phyloP scores from a whole-genome alignment of 345 rosid species.

The Eucalyptus cloeziana region DNA sequence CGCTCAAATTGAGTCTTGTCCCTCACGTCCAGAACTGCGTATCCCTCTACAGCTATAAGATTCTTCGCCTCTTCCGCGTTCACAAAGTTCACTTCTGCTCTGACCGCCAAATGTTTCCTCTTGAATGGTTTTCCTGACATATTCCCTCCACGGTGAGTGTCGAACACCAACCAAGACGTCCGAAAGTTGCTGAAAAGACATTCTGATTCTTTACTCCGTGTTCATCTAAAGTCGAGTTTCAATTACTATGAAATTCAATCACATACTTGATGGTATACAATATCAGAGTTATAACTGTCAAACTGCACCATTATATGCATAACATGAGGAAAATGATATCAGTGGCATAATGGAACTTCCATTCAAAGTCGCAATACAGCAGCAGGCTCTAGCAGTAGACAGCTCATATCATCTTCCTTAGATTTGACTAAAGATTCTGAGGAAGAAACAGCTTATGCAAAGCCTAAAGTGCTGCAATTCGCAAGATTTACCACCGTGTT shows the following conservation, averaged over 20 bases:
- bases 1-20: slow-evolving; percentile 67
- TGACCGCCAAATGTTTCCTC: slow-evolving; percentile 31
- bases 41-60: slow-evolving; percentile 50
- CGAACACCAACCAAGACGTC: slow-evolving; percentile 22
- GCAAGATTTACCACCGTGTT: background rate
- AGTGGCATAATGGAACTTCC: background rate
- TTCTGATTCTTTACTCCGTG: slow-evolving; percentile 4
- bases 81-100: slow-evolving; percentile 75
- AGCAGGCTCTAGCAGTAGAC: background rate
- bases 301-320: background rate
- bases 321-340: background rate
- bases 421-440: background rate
- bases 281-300: background rate
- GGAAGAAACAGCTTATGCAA: background rate
- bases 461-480: background rate
- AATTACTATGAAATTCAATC: background rate
- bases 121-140: slow-evolving; percentile 9
- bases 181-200: slow-evolving; percentile 44
- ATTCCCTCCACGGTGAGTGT: slow-evolving; percentile 22
- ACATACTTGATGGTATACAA: background rate
- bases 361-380: background rate
- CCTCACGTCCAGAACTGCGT: slow-evolving; percentile 58
- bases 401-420: background rate
- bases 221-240: background rate
- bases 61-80: slow-evolving; percentile 77